Base-by-base conservation (phyloP, 2,329 filamentous ascomycete genomes). In the Tolypocladium tropicale region DNA sequence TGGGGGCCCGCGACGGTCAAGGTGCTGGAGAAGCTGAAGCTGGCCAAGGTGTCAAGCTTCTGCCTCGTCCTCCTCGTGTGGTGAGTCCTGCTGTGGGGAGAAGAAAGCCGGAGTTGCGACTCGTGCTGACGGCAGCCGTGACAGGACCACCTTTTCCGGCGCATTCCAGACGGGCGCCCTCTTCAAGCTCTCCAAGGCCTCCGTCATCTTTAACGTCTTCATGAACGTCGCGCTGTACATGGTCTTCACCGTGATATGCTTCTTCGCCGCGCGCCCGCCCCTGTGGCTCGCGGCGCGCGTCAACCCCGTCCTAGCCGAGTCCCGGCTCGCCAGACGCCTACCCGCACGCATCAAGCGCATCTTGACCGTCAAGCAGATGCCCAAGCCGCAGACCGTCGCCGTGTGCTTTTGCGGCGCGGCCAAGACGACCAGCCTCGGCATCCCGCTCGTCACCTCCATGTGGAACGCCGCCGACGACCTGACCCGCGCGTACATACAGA, bases 371-470 rank as follows among this genome's bases (percentile, higher is more conserved):
- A 68, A 76, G 37, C 81, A 77, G 63, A 75, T 88, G 66, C 71
- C 78, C 0, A 78, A 78, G 39, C 78, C 80, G 57, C 82, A 89
- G 62, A 80, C 85, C 0, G 80, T 89, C 53, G 85, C 87, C 0
- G 81, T 88, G 16, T 89, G 85, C 62, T 89, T 89, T 68, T 89
- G 85, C 63, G 84, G 83, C 30, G 85, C 86, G 0, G 86, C 86
- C 16, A 90, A 90, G 69, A 88, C 86, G 3, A 85, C 85, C 1
- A 84, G 82, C 3, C 74, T 90, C 56, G 85, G 86, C 0, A 86
- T 90, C 9, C 86, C 86, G 0, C 67, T 90, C 32, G 77, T 82
- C 53, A 81, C 82, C 34, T 81, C 86, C 57, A 89, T 90, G 81
- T 90, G 84, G 74, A 72, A 74, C 16, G 74, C 79, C 16, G 70